These are phyloP conservation scores for Phytophthora agathidicida DNA, from an alignment of 352 stramenopile genomes.

Conservation along the genomic window DNA sequence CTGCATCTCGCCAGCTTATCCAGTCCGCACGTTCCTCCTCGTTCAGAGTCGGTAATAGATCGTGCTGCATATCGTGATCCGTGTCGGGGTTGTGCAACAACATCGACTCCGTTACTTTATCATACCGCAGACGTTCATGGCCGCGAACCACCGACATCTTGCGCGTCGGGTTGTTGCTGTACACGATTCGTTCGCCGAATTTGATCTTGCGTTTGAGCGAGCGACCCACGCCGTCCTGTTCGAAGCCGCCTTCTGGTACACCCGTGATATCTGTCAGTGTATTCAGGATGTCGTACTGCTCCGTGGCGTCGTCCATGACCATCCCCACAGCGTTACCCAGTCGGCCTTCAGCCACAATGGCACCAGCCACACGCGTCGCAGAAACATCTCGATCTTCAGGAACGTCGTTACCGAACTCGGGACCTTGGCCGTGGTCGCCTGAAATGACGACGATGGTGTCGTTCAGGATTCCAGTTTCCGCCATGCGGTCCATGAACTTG, in stretches of 20 bases:
- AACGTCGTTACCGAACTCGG: conserved; percentile 33
- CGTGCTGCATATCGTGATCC: conserved; percentile 38
- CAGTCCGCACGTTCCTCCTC: not conserved
- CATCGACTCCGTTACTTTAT: conserved; percentile 29
- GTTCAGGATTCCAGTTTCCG: conserved; percentile 38
- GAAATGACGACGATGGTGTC: conserved; percentile 56
- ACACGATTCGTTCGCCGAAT: conserved; percentile 37
- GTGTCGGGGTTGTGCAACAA: conserved; percentile 35
- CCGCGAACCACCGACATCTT: conserved; percentile 41
- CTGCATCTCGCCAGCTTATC: conserved; percentile 16
- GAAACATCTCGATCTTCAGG: conserved; percentile 37
- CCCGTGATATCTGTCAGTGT: conserved; percentile 1
- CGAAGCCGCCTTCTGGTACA: conserved; percentile 24
- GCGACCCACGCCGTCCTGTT: conserved; percentile 30
- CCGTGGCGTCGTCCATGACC: conserved; percentile 25
- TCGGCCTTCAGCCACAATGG: conserved; percentile 35
- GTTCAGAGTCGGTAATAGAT: conserved; percentile 30
- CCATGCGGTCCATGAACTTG: conserved; percentile 55
- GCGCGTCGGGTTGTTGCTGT: conserved; percentile 51
- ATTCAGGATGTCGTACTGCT: conserved; percentile 43
- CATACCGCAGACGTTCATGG: conserved; percentile 47
- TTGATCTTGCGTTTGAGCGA: conserved; percentile 41
- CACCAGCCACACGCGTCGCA: conserved; percentile 33
- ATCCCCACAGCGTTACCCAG: conserved; percentile 23
- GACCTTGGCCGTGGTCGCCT: conserved; percentile 49